phyloP scores from a whole-genome alignment of 1,284 basidiomycete species.

The Neonothopanus nambi region DNA sequence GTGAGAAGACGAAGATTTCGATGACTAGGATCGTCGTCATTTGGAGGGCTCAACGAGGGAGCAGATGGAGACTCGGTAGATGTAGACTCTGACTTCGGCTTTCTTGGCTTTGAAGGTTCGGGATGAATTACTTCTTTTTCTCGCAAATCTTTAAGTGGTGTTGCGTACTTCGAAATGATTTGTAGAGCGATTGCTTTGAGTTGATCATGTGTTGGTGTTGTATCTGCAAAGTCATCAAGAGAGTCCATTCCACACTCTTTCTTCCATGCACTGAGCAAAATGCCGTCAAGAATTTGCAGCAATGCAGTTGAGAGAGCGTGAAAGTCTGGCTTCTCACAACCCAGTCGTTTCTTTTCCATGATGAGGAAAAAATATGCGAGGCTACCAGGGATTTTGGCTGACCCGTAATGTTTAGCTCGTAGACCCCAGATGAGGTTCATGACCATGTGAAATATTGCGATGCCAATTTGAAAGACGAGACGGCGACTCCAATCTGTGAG shows the following conservation, averaged over 20 bases:
- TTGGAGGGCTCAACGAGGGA: not conserved
- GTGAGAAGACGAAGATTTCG: slow-evolving; percentile 24
- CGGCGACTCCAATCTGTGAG: slow-evolving; percentile 22
- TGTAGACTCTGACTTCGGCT: not conserved
- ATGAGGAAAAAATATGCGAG: slow-evolving; percentile 21
- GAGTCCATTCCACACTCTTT: slow-evolving; percentile 1
- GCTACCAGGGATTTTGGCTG: slow-evolving; percentile 12
- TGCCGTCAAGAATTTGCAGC: slow-evolving; percentile 19
- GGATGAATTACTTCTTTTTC: slow-evolving; percentile 1
- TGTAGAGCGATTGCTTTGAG: not conserved
- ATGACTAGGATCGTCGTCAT: slow-evolving; percentile 14
- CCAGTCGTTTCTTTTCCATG: slow-evolving; percentile 21
- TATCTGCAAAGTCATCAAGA: slow-evolving; percentile 14
- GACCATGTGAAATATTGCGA: slow-evolving; percentile 29
- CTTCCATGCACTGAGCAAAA: slow-evolving; percentile 13
- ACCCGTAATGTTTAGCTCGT: slow-evolving; percentile 18
- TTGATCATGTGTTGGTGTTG: not conserved
- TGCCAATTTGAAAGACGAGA: slow-evolving; percentile 26
- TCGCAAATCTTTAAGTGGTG: not conserved
- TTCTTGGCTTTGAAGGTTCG: not conserved
- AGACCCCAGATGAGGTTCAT: slow-evolving; percentile 30
- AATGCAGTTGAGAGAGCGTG: slow-evolving; percentile 20
- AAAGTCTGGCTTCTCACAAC: slow-evolving; percentile 24
- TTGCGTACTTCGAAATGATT: not conserved
- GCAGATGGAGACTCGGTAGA: not conserved